A percentile compares a stretch with the other conserved stretches of the same genome.
phyloP scores from a whole-genome alignment of 2,329 filamentous ascomycete species.

The Stenocarpella maydis region DNA sequence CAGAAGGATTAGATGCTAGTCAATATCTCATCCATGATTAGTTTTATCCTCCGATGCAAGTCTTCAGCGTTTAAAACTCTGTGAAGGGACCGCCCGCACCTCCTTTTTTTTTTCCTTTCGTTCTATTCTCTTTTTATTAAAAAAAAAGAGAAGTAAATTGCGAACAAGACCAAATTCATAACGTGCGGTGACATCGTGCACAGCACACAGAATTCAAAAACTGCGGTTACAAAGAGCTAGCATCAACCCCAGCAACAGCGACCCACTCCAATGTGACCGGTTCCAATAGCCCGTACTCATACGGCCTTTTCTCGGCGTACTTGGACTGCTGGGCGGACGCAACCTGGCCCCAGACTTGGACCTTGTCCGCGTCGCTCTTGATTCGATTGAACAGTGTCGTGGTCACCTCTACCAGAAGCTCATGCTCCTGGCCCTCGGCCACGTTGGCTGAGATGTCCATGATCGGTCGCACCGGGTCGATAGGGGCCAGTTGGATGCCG shows the following conservation, averaged over 20 bases:
- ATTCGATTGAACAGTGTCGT: slow-evolving; percentile 23
- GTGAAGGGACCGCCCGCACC: no score
- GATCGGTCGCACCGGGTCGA: slow-evolving; percentile 26
- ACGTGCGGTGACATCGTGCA: not conserved
- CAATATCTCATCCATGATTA: no score
- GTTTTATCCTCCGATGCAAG: no score
- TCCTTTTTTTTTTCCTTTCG: no score
- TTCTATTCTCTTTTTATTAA: no score
- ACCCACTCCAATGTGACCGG: slow-evolving; percentile 18
- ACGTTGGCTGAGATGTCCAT: slow-evolving; percentile 21
- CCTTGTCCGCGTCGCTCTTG: not conserved
- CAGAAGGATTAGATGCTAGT: no score
- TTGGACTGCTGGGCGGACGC: slow-evolving; percentile 12
- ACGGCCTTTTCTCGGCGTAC: slow-evolving; percentile 16
- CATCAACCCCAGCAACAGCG: slow-evolving; percentile 5
- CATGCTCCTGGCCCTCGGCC: slow-evolving; percentile 8
- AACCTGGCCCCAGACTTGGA: slow-evolving; percentile 24
- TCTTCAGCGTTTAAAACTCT: no score
- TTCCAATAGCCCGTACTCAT: slow-evolving; percentile 16
- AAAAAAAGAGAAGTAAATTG: no score
- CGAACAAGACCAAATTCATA: no score
- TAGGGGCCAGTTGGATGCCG: slow-evolving; percentile 19
- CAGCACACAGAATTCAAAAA: not conserved
- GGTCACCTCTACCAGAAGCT: slow-evolving; percentile 16
- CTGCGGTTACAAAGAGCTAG: not conserved